Percentiles rank a stretch among this genome's conserved stretches.
Conservation (phyloP, 768 basidiomycete genomes). For the Auriscalpium vulgare region DNA sequence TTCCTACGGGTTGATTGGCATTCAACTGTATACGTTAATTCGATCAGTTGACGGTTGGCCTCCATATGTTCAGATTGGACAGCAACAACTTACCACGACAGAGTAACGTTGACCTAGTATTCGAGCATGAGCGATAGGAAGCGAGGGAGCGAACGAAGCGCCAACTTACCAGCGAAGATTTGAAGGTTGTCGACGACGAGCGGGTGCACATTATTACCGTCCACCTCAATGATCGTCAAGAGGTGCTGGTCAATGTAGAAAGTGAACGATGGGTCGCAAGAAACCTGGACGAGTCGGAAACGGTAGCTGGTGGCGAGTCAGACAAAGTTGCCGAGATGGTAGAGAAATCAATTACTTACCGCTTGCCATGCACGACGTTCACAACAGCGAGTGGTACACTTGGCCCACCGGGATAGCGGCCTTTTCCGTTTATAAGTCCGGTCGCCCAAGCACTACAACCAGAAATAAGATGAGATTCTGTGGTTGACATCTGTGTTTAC, state of each 20-base stretch:
- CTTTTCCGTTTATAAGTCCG: conserved; percentile 40
- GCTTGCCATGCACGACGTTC: conserved; percentile 29
- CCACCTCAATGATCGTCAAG: conserved; percentile 37
- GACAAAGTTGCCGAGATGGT: background rate
- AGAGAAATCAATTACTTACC: conserved; percentile 20
- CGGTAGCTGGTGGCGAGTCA: conserved; percentile 13
- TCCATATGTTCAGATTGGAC: background rate
- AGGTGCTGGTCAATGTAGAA: conserved; percentile 28
- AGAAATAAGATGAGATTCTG: background rate
- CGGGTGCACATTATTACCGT: conserved; percentile 28
- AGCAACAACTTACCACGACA: background rate
- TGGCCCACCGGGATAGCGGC: conserved; percentile 27
- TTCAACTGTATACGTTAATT: conserved; percentile 7
- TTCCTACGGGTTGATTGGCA: conserved; percentile 29
- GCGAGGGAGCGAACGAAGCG: background rate
- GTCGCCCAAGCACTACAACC: conserved; percentile 22
- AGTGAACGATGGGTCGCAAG: conserved; percentile 25
- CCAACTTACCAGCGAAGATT: conserved; percentile 22
- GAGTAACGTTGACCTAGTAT: conserved; percentile 1
- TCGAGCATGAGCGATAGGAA: background rate
- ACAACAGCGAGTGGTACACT: conserved; percentile 29
- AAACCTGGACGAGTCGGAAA: conserved; percentile 26
- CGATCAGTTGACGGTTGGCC: background rate
- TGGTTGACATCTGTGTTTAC: background rate
- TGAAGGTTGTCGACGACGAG: conserved; percentile 29